phyloP scores from a whole-genome alignment of 176 grass and related monocot genomes.

The Oryza brachyantha region DNA sequence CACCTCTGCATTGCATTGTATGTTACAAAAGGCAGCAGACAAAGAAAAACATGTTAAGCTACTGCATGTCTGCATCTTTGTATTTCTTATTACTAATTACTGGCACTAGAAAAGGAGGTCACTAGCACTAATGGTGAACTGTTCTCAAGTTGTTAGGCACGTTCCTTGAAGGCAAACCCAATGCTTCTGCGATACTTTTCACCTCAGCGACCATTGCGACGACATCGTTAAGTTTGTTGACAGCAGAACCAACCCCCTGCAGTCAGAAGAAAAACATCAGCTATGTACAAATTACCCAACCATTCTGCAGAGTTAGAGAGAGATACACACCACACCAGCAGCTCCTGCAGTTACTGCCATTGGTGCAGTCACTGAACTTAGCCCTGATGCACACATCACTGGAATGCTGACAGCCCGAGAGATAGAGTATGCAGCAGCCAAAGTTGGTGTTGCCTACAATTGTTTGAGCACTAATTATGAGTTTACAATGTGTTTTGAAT shows the following conservation, averaged over 20 bases:
- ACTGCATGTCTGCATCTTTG: not conserved
- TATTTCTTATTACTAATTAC: not conserved
- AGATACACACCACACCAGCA: conserved; percentile 69
- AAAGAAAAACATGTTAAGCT: not conserved
- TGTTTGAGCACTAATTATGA: not conserved
- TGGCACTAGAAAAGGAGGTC: not conserved
- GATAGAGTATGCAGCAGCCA: conserved; percentile 88
- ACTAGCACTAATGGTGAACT: conserved; percentile 30
- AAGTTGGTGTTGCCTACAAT: conserved; percentile 77
- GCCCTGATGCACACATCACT: conserved; percentile 89
- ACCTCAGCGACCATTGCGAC: conserved; percentile 87
- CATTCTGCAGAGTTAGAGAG: not conserved
- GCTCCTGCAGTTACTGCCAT: conserved; percentile 90
- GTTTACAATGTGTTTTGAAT: not conserved
- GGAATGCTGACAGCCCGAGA: conserved; percentile 78
- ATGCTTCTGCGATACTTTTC: conserved; percentile 59
- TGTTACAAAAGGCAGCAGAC: conserved; percentile 4
- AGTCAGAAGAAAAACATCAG: not conserved
- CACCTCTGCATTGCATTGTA: not conserved
- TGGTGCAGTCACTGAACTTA: conserved; percentile 87
- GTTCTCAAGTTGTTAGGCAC: conserved; percentile 38
- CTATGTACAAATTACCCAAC: not conserved
- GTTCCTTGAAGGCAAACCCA: conserved; percentile 35
- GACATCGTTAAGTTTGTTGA: conserved; percentile 75
- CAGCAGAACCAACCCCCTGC: conserved; percentile 74